Evolutionary conservation across 2,329 filamentous ascomycete species (phyloP), one percentile per base, ranked within the genome.

Genomic region (Cercospora sojina): DNA sequence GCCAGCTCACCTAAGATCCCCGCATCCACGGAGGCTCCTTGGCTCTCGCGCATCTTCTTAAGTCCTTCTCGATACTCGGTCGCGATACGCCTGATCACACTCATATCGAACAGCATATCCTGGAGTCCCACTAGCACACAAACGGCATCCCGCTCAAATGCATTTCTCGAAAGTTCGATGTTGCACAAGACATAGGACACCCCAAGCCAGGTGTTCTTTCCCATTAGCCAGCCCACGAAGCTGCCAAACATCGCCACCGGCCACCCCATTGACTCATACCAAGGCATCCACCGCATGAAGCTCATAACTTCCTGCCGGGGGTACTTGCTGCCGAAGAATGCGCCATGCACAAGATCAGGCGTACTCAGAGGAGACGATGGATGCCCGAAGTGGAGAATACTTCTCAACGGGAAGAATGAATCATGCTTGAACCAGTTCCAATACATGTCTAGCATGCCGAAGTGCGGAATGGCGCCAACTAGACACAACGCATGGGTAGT

Each of bases 251-350:
- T 83, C 60, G 82, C 81, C 38, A 83, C 64, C 0, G 83, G 81
- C 85, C 84, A 87, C 32, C 80, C 70, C 71, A 84, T 83, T 67
- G 80, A 83, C 71, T 87, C 84, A 67, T 85, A 87, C 3, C 79
- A 77, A 27, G 79, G 79, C 65, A 83, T 77, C 3, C 79, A 77
- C 53, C 18, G 53, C 53, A 57, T 35, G 31, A 57, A 57, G 29
- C 1, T 72, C 69, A 83, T 80, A 61, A 87, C 83, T 2, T 77
- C 74, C 2, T 74, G 59, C 1, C 86, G 78, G 5, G 80, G 74
- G 1, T 74, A 68, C 5, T 78, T 74, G 0, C 82, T 79, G 56
- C 82, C 82, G 73, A 87, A 87, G 74, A 87, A 87, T 1, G 80
- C 82, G 4, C 77, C 77, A 20, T 80, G 80, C 1, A 84, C 80